Percentiles rank a stretch among this genome's conserved stretches.
These are phyloP conservation scores for Solanum raphanifolium DNA, from an alignment of 257 asterid genomes.

Conservation along the genomic window DNA sequence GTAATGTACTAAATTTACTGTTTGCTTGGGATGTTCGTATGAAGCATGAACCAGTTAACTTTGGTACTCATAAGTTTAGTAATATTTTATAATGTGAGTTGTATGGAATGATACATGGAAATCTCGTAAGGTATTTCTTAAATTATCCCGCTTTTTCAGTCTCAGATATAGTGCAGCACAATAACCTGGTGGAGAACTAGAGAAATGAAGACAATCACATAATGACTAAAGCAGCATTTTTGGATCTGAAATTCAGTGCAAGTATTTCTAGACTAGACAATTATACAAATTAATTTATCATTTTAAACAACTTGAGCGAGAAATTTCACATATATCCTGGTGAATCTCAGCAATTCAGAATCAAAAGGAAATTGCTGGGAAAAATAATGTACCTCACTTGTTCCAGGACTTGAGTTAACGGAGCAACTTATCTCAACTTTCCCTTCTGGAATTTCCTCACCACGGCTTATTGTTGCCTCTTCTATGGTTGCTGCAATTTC, in stretches of 20 bases:
- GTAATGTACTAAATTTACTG: neutral
- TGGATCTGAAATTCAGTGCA: neutral
- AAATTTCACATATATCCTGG: neutral
- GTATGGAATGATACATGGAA: neutral
- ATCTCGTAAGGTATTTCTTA: neutral
- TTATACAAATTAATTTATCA: neutral
- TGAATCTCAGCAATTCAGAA: neutral
- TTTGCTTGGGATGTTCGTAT: neutral
- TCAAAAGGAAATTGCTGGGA: neutral
- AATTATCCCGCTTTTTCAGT: neutral
- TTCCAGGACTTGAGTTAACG: constrained; percentile 84
- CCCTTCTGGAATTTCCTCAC: constrained; percentile 32
- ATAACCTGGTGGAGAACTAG: constrained; percentile 32
- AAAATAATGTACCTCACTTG: constrained; percentile 60
- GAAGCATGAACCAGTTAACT: neutral
- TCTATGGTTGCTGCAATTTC: constrained; percentile 23
- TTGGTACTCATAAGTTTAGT: neutral
- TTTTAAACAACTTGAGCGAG: neutral
- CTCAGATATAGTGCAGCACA: constrained; percentile 66
- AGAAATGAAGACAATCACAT: neutral
- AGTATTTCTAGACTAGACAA: neutral
- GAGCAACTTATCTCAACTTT: constrained; percentile 48
- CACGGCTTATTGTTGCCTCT: constrained; percentile 12
- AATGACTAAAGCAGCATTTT: neutral
- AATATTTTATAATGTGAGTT: neutral